Conservation (phyloP, 495 filamentous ascomycete species). For the Penicillium macrosclerotiorum region DNA sequence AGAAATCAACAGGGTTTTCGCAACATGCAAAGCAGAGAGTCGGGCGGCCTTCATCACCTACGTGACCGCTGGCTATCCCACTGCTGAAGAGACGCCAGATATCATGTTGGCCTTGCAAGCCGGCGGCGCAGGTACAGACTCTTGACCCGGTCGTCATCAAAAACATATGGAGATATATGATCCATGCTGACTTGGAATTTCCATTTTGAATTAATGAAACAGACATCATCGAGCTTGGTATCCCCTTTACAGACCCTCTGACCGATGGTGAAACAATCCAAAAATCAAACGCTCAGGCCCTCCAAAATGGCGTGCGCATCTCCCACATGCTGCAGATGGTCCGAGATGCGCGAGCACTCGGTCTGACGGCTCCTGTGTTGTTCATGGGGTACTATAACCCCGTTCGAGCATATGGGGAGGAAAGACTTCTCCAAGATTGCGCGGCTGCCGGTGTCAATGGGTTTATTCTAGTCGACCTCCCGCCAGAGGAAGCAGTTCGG, state of each 20-base stretch:
- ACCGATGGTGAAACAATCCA: slow-evolving; percentile 91
- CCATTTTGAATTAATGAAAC: no score
- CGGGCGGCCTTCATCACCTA: slow-evolving; percentile 75
- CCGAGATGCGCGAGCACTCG: slow-evolving; percentile 65
- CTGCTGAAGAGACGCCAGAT: slow-evolving; percentile 62
- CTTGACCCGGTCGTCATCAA: no score
- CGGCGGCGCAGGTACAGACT: slow-evolving; percentile 72
- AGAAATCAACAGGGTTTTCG: slow-evolving; percentile 70
- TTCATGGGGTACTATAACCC: slow-evolving; percentile 99
- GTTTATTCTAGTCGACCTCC: slow-evolving; percentile 94
- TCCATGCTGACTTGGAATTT: no score
- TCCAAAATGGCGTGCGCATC: slow-evolving; percentile 83
- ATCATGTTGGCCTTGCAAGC: slow-evolving; percentile 82
- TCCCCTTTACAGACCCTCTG: slow-evolving; percentile 96
- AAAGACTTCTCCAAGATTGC: slow-evolving; percentile 77
- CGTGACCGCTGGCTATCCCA: slow-evolving; percentile 85
- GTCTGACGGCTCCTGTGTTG: slow-evolving; percentile 75
- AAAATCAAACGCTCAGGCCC: slow-evolving; percentile 78
- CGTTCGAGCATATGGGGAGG: slow-evolving; percentile 85
- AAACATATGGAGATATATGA: not conserved
- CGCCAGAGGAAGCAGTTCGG: slow-evolving; percentile 87
- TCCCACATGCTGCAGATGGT: slow-evolving; percentile 73
- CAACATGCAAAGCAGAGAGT: slow-evolving; percentile 61
- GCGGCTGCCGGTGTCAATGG: slow-evolving; percentile 87
- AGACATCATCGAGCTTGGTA: slow-evolving; percentile 55